Conservation (phyloP, 371 early-diverging fungal genomes). For the Phascolomyces articulosus region DNA sequence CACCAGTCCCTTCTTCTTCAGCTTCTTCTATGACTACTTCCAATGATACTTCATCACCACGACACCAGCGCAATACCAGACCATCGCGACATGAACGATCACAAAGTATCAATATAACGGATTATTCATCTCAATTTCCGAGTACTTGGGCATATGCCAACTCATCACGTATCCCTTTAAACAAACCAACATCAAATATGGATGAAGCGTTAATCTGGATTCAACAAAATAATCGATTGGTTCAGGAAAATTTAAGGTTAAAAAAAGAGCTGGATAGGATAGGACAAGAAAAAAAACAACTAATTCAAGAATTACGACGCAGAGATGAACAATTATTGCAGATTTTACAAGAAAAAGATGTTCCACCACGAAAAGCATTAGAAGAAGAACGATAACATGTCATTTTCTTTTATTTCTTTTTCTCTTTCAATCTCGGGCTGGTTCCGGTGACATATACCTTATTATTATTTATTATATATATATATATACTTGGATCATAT, state of each 20-base stretch:
- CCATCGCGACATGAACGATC: slow-evolving; percentile 14
- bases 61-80: neutral
- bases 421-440: neutral
- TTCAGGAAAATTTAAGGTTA: slow-evolving; percentile 18
- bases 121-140: slow-evolving; percentile 16
- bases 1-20: slow-evolving; percentile 1
- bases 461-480: no score
- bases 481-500: no score
- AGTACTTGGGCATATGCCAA: slow-evolving; percentile 18
- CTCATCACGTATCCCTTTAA: neutral
- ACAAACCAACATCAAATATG: slow-evolving; percentile 9
- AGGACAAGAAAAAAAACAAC: neutral
- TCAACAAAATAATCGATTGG: slow-evolving; percentile 19
- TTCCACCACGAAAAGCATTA: neutral
- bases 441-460: neutral
- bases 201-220: slow-evolving; percentile 25
- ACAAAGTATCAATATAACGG: neutral
- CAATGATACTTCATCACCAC: neutral
- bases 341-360: neutral
- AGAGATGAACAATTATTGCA: slow-evolving; percentile 5
- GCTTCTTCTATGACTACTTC: no score
- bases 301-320: slow-evolving; percentile 1
- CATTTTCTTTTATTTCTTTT: neutral
- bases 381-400: slow-evolving; percentile 1
- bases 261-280: slow-evolving; percentile 11